phyloP scores from a whole-genome alignment of 108 stramenopile species.

The Craspedostauros australis region DNA sequence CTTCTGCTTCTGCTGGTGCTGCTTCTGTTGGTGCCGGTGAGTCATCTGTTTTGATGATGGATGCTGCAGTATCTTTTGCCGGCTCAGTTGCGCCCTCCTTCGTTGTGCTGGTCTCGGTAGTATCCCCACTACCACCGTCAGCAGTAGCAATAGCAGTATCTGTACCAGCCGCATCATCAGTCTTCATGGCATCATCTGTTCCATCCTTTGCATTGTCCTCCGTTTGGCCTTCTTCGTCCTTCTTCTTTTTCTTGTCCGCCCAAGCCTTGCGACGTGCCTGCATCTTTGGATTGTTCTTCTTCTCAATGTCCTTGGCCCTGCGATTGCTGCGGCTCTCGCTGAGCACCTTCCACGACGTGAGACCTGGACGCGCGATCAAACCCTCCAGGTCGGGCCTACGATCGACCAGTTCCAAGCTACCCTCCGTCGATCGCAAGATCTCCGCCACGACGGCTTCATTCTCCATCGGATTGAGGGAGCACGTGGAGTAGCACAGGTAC shows the following conservation, averaged over 20 bases:
- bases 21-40: no score
- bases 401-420: conserved; percentile 85
- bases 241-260: conserved; percentile 25
- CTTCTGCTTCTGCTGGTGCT: no score
- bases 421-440: conserved; percentile 64
- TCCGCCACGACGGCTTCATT: conserved; percentile 97
- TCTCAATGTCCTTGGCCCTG: conserved; percentile 44
- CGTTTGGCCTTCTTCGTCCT: conserved; percentile 1
- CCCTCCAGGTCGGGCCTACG: conserved; percentile 48
- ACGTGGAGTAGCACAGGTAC: conserved; percentile 93
- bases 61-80: no score
- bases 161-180: no score
- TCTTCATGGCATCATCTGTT: no score
- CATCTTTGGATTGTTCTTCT: conserved; percentile 80
- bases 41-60: no score
- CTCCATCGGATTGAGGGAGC: conserved; percentile 96
- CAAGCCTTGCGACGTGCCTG: conserved; percentile 41
- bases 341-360: conserved; percentile 83
- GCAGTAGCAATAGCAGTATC: no score
- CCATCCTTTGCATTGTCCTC: no score
- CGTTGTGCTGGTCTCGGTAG: not conserved
- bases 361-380: conserved; percentile 79
- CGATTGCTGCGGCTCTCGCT: conserved; percentile 48
- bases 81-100: no score
- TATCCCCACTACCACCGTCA: not conserved